Percentiles rank a stretch among this genome's conserved stretches.
phyloP scores from a whole-genome alignment of 2,329 filamentous ascomycete genomes.

The Aspergillus sp. region DNA sequence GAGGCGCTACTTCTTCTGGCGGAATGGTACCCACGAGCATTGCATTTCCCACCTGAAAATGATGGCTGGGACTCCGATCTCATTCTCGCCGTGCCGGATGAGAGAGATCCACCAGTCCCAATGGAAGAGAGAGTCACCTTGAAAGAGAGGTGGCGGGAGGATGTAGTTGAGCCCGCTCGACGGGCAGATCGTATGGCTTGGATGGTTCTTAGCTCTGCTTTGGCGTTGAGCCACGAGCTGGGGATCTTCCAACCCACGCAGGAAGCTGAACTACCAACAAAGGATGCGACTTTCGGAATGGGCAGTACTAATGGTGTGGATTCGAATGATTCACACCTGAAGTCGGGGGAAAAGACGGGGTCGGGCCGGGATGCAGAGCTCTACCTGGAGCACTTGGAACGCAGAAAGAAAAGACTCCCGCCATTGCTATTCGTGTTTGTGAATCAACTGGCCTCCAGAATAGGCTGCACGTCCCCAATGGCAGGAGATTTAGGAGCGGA shows the following conservation, averaged over 20 bases:
- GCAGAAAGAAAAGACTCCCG: slow-evolving; percentile 30
- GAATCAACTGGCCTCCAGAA: slow-evolving; percentile 47
- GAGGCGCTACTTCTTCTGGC: slow-evolving; percentile 52
- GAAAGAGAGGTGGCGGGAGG: slow-evolving; percentile 47
- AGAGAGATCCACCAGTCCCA: slow-evolving; percentile 34
- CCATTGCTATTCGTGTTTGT: slow-evolving; percentile 43
- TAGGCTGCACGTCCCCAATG: slow-evolving; percentile 46
- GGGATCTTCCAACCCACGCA: slow-evolving; percentile 43
- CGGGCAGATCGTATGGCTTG: slow-evolving; percentile 58
- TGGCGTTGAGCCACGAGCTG: slow-evolving; percentile 52
- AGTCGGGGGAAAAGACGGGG: background rate
- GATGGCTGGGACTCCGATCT: slow-evolving; percentile 56
- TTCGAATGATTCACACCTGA: background rate
- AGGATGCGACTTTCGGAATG: background rate
- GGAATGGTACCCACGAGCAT: slow-evolving; percentile 54
- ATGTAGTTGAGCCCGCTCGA: slow-evolving; percentile 53
- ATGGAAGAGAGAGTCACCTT: slow-evolving; percentile 29
- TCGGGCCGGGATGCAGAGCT: slow-evolving; percentile 10
- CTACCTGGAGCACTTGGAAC: slow-evolving; percentile 19
- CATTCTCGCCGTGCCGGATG: slow-evolving; percentile 43
- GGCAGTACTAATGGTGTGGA: slow-evolving; percentile 13
- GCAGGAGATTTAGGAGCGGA: slow-evolving; percentile 36
- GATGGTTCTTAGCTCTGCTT: slow-evolving; percentile 54
- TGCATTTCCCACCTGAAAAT: slow-evolving; percentile 52
- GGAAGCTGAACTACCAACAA: background rate